Evolutionary conservation across 2,329 filamentous ascomycete genomes (phyloP).

Genomic region (Exophiala dermatitidis): DNA sequence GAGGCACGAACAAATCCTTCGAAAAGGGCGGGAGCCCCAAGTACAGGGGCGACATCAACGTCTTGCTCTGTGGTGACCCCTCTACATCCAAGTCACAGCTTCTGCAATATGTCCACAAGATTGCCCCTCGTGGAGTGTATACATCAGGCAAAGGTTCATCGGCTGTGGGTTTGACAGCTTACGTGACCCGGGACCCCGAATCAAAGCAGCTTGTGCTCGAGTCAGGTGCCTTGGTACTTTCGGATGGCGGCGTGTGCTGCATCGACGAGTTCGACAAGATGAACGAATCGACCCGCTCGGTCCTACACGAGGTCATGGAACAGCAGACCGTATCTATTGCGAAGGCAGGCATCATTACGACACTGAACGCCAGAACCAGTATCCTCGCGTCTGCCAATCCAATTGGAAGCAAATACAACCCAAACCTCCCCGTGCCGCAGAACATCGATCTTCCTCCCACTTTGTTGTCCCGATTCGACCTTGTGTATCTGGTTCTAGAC

Average conservation of each 20-base stretch:
- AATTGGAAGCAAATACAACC: constrained; percentile 96
- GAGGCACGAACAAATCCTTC: constrained; percentile 96
- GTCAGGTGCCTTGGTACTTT: constrained; percentile 65
- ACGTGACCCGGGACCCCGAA: constrained; percentile 67
- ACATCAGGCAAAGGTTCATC: constrained; percentile 70
- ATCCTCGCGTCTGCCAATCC: constrained; percentile 97
- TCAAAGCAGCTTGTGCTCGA: constrained; percentile 67
- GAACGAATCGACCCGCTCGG: constrained; percentile 66
- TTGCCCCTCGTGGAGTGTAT: constrained; percentile 79
- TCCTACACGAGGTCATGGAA: constrained; percentile 74
- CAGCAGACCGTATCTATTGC: constrained; percentile 73
- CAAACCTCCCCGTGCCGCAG: constrained; percentile 87
- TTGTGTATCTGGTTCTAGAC: constrained; percentile 94
- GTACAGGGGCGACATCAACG: constrained; percentile 95
- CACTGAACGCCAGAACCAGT: constrained; percentile 87
- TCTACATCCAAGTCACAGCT: constrained; percentile 96
- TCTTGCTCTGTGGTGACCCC: constrained; percentile 92
- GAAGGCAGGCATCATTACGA: constrained; percentile 74
- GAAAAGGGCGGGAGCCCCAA: constrained; percentile 91
- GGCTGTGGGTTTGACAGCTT: constrained; percentile 69
- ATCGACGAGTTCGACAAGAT: constrained; percentile 78
- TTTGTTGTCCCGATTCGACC: constrained; percentile 86
- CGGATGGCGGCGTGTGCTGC: constrained; percentile 68
- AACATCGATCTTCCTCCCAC: constrained; percentile 97
- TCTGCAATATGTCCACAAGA: constrained; percentile 91